Evolutionary conservation across 169 alveolate genomes (phyloP), one percentile per base, ranked within the genome.

Genomic region (Ichthyophthirius multifiliis): DNA sequence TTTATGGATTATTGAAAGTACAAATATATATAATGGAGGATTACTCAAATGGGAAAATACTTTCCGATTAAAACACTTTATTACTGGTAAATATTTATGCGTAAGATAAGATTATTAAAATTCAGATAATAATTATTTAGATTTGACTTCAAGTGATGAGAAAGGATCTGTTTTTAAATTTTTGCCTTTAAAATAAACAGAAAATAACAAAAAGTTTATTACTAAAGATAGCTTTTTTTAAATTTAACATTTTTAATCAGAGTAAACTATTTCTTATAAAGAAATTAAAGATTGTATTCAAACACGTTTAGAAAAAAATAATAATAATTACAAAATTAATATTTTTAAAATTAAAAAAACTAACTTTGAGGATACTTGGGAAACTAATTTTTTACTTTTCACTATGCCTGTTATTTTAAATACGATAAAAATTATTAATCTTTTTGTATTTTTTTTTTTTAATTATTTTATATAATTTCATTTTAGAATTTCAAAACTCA

Each of bases 31-130:
- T 9, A 6, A 1, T 1, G 75, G 75, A 3, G 75, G 75, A 15
- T 64, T 30, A 15, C 10, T 64, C 0, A 32, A 34, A n/a, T 67
- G 77, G 77, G 45, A 20, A 12, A 23, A 39, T 37, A 16, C 13
- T 67, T 67, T 37, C 30, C 43, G 77, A 5, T 67, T 67, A 67
- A 67, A 67, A 41, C 77, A 67, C 41, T 67, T 67, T 39, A 18
- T 41, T 34, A 67, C 77, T 37, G 77, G 77, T 4, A 67, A 67
- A 67, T 67, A 67, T n/a, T 37, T 67, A 5, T 18, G 62, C 3
- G 77, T 67, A 4, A 55, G 16, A 16, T n/a, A n/a, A n/a, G n/a
- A n/a, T n/a, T n/a, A n/a, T n/a, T n/a, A n/a, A n/a, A n/a, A n/a
- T n/a, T n/a, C n/a, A n/a, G n/a, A n/a, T n/a, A n/a, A n/a, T n/a